Evolutionary conservation across 1,284 basidiomycete genomes (phyloP).

Genomic region (Leccinum cinnamomeum): DNA sequence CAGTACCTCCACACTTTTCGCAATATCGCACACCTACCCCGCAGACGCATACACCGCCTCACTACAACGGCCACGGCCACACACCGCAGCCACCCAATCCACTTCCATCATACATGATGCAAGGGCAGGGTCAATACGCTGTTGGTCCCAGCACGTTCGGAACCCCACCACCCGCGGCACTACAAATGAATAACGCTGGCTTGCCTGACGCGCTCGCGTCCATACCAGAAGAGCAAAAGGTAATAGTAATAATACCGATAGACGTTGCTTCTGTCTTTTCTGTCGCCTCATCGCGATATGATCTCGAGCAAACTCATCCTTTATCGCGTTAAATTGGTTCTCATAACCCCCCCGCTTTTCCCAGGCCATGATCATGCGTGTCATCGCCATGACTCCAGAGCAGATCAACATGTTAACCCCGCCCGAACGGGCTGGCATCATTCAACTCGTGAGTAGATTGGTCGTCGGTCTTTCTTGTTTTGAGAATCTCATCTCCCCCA

Average conservation of each 20-base stretch:
- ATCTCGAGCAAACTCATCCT: not conserved
- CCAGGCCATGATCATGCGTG: conserved; percentile 65
- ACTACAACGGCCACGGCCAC: conserved; percentile 27
- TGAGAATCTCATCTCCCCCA: not conserved
- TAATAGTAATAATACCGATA: conserved; percentile 27
- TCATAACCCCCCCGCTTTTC: conserved; percentile 6
- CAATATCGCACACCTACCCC: conserved; percentile 49
- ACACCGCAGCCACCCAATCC: conserved; percentile 31
- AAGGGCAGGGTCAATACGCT: conserved; percentile 25
- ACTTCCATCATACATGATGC: conserved; percentile 19
- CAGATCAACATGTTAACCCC: conserved; percentile 63
- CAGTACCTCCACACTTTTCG: conserved; percentile 48
- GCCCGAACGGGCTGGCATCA: conserved; percentile 59
- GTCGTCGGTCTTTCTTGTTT: conserved; percentile 1
- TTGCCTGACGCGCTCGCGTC: conserved; percentile 54
- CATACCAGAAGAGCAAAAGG: conserved; percentile 71
- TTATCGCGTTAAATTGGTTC: conserved; percentile 9
- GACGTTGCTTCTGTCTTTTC: conserved; percentile 7
- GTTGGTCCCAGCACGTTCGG: conserved; percentile 20
- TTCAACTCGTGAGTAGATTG: conserved; percentile 63
- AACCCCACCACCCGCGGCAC: conserved; percentile 21
- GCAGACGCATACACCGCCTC: conserved; percentile 33
- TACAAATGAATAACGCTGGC: conserved; percentile 24
- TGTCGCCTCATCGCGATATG: not conserved
- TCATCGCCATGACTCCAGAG: conserved; percentile 69